Conservation (phyloP, 805 yeast species). For the Wickerhamomyces pijperi region DNA sequence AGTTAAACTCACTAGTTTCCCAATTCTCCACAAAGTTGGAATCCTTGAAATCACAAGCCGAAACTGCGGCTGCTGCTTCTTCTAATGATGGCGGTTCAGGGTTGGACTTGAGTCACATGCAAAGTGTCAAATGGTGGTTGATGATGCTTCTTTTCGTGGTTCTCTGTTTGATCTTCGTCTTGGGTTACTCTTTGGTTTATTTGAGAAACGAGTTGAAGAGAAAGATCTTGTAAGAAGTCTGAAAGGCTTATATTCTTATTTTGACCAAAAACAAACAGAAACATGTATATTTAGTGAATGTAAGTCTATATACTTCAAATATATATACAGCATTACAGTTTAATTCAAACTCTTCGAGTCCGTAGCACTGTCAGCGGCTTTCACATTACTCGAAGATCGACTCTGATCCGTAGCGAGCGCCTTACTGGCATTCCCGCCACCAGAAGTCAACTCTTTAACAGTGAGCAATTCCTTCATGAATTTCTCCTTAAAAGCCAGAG, state of each 20-base stretch:
- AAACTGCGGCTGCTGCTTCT: background rate
- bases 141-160: background rate
- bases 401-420: no score
- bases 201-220: background rate
- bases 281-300: no score
- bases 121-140: background rate
- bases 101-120: background rate
- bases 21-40: background rate
- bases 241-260: no score
- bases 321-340: no score
- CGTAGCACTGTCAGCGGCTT: no score
- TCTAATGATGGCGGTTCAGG: background rate
- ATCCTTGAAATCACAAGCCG: background rate
- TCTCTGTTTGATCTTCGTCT: background rate
- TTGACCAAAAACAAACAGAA: no score
- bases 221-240: background rate
- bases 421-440: no score
- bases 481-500: background rate
- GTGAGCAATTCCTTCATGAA: background rate
- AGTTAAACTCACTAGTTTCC: background rate
- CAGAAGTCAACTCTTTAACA: background rate
- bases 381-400: no score
- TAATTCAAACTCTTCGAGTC: no score
- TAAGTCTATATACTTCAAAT: no score
- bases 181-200: no score